Percentiles rank a stretch among this genome's conserved stretches.
Conservation (phyloP, 2,329 filamentous ascomycete species). For the Drechslerella coelobrocha region DNA sequence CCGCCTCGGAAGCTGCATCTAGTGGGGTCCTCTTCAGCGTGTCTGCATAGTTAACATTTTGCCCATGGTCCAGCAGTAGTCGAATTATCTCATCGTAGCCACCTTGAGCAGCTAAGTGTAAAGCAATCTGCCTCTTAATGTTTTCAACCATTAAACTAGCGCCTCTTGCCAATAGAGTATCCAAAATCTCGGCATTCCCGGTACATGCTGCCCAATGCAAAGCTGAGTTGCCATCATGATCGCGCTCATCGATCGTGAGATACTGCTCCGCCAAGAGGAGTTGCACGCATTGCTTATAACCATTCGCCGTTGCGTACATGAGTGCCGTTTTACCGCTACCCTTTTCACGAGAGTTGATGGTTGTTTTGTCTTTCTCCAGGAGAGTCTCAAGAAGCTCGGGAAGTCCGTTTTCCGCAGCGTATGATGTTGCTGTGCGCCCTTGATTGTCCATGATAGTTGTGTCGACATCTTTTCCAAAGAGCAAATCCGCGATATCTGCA, state of each 20-base stretch:
- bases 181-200: conserved; percentile 2
- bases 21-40: neutral
- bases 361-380: neutral
- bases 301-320: conserved; percentile 6
- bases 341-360: neutral
- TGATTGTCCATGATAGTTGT: conserved; percentile 2
- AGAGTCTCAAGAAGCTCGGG: neutral
- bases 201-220: conserved; percentile 9
- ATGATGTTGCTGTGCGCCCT: conserved; percentile 7
- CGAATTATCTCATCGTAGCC: neutral
- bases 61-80: neutral
- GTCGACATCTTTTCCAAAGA: neutral
- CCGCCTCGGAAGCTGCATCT: neutral
- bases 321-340: conserved; percentile 6
- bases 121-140: neutral
- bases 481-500: neutral
- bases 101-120: neutral
- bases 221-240: conserved; percentile 5
- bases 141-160: neutral
- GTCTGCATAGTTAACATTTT: neutral
- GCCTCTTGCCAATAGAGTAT: neutral
- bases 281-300: conserved; percentile 1
- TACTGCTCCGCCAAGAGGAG: neutral
- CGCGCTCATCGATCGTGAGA: neutral
- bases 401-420: conserved; percentile 12